Evolutionary conservation across 83 land plant species (phyloP).

Genomic region (Picea abies): DNA sequence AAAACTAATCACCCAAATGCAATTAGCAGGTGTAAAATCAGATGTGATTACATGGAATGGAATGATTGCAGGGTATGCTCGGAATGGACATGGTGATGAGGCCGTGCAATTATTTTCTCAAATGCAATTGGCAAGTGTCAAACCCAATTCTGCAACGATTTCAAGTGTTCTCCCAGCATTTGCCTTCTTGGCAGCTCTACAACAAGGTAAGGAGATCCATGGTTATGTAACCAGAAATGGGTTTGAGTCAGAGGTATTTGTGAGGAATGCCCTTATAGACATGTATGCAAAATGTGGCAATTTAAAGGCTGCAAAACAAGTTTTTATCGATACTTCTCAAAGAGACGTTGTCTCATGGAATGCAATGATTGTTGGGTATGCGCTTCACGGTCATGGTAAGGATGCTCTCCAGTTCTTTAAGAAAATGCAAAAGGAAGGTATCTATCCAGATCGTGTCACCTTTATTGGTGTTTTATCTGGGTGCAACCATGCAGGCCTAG

Average conservation of each 20-base stretch:
- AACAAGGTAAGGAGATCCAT: conserved; percentile 52
- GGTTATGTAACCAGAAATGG: conserved; percentile 21
- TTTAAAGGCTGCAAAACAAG: conserved; percentile 22
- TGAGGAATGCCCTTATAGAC: conserved; percentile 40
- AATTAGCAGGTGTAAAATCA: conserved; percentile 19
- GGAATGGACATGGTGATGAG: conserved; percentile 27
- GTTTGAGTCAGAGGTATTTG: conserved; percentile 23
- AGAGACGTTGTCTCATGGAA: conserved; percentile 53
- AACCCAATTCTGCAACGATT: conserved; percentile 36
- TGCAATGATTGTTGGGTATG: conserved; percentile 53
- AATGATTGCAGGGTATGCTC: conserved; percentile 35
- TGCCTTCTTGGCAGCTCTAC: conserved; percentile 28
- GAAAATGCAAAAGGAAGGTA: no score
- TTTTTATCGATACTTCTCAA: conserved; percentile 31
- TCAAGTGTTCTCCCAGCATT: conserved; percentile 48
- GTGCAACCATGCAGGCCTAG: no score
- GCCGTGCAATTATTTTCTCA: conserved; percentile 36
- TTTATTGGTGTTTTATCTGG: no score
- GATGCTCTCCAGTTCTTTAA: not conserved
- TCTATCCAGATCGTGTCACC: no score
- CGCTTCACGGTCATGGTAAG: conserved; percentile 38
- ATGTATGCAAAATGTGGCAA: conserved; percentile 56
- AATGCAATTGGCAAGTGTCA: conserved; percentile 30
- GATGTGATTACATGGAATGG: conserved; percentile 59
- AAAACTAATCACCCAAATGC: conserved; percentile 24